A percentile compares a stretch with the other conserved stretches of the same genome.
Evolutionary conservation across 2,329 filamentous ascomycete species (phyloP).

Genomic region (Pseudopithomyces chartarum): DNA sequence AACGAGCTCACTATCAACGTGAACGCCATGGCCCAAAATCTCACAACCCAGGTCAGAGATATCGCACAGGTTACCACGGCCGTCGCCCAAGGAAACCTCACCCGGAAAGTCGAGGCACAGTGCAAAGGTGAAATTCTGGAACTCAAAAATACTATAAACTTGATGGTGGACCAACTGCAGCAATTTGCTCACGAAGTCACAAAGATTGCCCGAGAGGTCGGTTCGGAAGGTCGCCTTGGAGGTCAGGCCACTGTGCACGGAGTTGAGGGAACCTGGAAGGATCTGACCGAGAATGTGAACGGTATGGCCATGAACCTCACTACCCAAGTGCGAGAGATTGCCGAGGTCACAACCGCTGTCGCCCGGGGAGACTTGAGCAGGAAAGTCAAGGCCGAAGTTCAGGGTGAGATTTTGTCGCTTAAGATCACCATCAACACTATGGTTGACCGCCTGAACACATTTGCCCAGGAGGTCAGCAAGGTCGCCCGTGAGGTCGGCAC

Average conservation of each 20-base stretch:
- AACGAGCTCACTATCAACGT: constrained; percentile 65
- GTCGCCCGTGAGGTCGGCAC: constrained; percentile 69
- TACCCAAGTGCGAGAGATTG: constrained; percentile 59
- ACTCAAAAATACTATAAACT: constrained; percentile 58
- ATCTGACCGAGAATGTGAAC: constrained; percentile 60
- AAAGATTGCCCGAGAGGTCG: constrained; percentile 58
- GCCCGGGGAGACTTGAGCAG: constrained; percentile 58
- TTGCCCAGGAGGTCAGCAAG: constrained; percentile 69
- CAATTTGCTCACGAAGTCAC: constrained; percentile 60
- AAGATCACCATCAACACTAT: constrained; percentile 85
- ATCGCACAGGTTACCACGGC: constrained; percentile 59
- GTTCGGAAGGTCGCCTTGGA: constrained; percentile 57
- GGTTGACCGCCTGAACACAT: constrained; percentile 68
- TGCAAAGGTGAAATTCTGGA: constrained; percentile 59
- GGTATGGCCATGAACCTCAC: constrained; percentile 59
- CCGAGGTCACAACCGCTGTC: constrained; percentile 58
- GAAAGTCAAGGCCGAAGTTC: constrained; percentile 58
- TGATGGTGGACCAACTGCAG: constrained; percentile 59
- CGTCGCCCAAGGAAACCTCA: constrained; percentile 57
- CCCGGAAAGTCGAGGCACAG: constrained; percentile 57
- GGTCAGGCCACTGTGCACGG: constrained; percentile 59
- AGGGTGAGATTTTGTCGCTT: constrained; percentile 61
- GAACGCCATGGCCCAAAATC: constrained; percentile 60
- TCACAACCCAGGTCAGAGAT: constrained; percentile 59
- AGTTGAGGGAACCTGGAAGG: constrained; percentile 60